phyloP scores from a whole-genome alignment of 768 basidiomycete genomes.

The Plicaturopsis crispa region DNA sequence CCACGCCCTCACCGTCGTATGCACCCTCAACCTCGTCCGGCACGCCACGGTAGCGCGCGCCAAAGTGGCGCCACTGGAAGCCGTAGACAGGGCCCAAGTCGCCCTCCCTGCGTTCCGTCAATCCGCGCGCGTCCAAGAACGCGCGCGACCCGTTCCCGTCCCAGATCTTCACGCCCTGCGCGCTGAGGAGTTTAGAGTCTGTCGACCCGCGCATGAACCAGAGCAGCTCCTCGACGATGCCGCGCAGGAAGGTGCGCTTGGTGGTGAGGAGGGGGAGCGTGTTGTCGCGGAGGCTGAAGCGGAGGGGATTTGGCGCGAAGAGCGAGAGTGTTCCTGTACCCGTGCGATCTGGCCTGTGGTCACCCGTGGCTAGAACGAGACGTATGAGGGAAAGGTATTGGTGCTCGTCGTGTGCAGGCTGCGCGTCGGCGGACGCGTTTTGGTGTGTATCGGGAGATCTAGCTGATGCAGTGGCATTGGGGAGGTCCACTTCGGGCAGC shows the following conservation, averaged over 20 bases:
- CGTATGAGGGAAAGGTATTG: slow-evolving; percentile 86
- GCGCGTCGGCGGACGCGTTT: slow-evolving; percentile 1
- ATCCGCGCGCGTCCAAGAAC: slow-evolving; percentile 78
- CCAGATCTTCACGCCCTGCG: slow-evolving; percentile 93
- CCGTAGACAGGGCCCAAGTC: slow-evolving; percentile 97
- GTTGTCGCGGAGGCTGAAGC: slow-evolving; percentile 75
- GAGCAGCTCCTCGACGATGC: slow-evolving; percentile 87
- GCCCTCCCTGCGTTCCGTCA: slow-evolving; percentile 80
- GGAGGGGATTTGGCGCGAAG: slow-evolving; percentile 85
- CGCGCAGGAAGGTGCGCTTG: slow-evolving; percentile 88
- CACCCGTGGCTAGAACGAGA: slow-evolving; percentile 69
- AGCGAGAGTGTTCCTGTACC: slow-evolving; percentile 90
- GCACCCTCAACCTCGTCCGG: slow-evolving; percentile 63
- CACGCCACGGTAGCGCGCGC: slow-evolving; percentile 70
- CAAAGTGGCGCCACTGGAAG: slow-evolving; percentile 96
- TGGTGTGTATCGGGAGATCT: too few species aligned
- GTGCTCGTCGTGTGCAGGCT: slow-evolving; percentile 63
- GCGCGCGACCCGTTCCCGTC: slow-evolving; percentile 90
- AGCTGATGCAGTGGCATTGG: too few species aligned
- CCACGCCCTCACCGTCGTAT: slow-evolving; percentile 81
- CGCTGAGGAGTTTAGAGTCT: slow-evolving; percentile 66
- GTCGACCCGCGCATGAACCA: slow-evolving; percentile 91
- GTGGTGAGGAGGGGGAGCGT: slow-evolving; percentile 89
- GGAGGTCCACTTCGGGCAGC: too few species aligned
- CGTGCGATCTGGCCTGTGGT: slow-evolving; percentile 80